Evolutionary conservation across 2,329 filamentous ascomycete species (phyloP), one percentile per base, ranked within the genome.

Genomic region (Aureobasidium subglaciale): DNA sequence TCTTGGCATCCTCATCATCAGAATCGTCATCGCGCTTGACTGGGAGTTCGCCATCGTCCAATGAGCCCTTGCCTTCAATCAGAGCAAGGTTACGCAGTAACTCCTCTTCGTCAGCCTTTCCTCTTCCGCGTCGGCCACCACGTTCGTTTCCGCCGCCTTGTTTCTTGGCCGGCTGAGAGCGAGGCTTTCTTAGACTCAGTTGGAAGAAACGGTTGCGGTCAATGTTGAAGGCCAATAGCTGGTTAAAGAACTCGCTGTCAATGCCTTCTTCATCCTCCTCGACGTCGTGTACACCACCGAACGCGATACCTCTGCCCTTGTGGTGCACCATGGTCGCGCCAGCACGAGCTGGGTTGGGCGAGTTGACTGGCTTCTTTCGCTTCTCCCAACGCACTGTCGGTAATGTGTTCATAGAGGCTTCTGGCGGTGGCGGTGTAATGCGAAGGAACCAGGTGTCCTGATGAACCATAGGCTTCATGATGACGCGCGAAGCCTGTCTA

Each of bases 231-330:
- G 91, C 88, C 65, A 88, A 95, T 22, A 97, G 73, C 56, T 85
- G 82, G 64, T 96, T 92, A 75, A 97, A 99, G 72, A 99, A 99
- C 69, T 96, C 91, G 67, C 89, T 95, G 55, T 99, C 92, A 62
- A 99, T 95, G 3, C 88, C 90, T 69, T 99, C 93, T 53, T 70
- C 68, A 53, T 65, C 67, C 56, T 68, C 66, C 56, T 70, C 68
- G 2, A 70, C 67, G 56, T 70, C 55, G 64, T 96, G 90, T 4
- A 99, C 93, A 52, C 93, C 93, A 41, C 93, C 93, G 68, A 97
- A 97, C 64, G 90, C 74, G 56, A 99, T 92, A 1, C 93, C 93
- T 59, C 93, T 84, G 0, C 92, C 91, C 71, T 92, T 93, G 73
- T 99, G 93, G 69, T 86, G 89, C 0, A 90, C 83, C 91, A 97